Conservation (phyloP, 2,329 filamentous ascomycete genomes). For the Diaporthe amygdali region DNA sequence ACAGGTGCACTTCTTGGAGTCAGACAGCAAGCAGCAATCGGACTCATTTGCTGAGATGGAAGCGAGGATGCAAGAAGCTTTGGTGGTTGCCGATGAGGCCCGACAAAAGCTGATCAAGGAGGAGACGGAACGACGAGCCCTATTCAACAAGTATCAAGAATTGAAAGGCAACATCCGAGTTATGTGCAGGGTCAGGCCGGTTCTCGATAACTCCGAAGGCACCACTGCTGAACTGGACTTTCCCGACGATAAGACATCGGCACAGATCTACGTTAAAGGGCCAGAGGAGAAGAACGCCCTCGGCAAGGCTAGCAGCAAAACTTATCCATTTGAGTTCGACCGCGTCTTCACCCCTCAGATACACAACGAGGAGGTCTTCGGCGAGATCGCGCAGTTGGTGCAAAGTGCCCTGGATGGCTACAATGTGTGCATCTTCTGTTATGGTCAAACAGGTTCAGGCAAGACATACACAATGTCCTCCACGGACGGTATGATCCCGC, state of each 20-base stretch:
- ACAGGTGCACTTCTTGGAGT: conserved; percentile 88
- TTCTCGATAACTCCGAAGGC: conserved; percentile 63
- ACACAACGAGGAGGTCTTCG: conserved; percentile 87
- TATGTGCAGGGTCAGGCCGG: conserved; percentile 92
- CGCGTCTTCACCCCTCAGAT: conserved; percentile 83
- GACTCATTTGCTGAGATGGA: conserved; percentile 85
- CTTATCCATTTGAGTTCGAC: conserved; percentile 88
- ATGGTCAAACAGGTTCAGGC: conserved; percentile 95
- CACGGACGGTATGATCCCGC: conserved; percentile 90
- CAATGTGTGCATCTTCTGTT: conserved; percentile 99
- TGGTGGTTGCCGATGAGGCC: conserved; percentile 70
- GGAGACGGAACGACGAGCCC: conserved; percentile 85
- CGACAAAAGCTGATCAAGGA: conserved; percentile 87
- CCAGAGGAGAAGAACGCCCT: conserved; percentile 85
- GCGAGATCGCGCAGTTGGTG: conserved; percentile 94
- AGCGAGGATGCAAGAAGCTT: conserved; percentile 77
- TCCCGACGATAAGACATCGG: conserved; percentile 82
- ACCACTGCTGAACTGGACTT: conserved; percentile 77
- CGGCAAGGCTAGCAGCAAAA: conserved; percentile 76
- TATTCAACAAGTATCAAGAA: conserved; percentile 98
- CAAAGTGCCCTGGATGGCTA: conserved; percentile 97
- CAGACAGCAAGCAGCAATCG: conserved; percentile 86
- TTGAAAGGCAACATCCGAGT: conserved; percentile 98
- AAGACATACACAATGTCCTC: conserved; percentile 98
- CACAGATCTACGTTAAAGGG: conserved; percentile 84